phyloP scores from a whole-genome alignment of 2,329 filamentous ascomycete genomes.

The Didymella pomorum region DNA sequence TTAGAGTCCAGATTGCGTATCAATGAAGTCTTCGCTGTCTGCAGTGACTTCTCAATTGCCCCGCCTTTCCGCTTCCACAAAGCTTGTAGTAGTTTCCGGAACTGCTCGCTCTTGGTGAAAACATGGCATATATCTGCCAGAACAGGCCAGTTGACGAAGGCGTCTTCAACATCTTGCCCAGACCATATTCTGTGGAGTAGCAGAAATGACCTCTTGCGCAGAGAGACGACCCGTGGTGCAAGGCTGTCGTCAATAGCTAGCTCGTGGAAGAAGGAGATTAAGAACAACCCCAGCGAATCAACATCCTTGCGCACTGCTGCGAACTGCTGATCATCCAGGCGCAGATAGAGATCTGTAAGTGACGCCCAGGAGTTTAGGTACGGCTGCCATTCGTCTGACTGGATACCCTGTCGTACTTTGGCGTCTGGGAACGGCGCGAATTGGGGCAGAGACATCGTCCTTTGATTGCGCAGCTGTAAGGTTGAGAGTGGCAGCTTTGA shows the following conservation, averaged over 20 bases:
- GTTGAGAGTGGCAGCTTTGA: neutral
- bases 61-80: conserved; percentile 63
- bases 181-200: conserved; percentile 67
- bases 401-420: conserved; percentile 71
- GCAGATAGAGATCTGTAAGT: conserved; percentile 71
- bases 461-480: conserved; percentile 6
- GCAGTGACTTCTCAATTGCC: conserved; percentile 63
- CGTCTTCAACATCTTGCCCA: conserved; percentile 54
- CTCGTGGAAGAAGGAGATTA: conserved; percentile 72
- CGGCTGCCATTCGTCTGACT: conserved; percentile 75
- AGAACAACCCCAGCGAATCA: conserved; percentile 67
- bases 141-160: conserved; percentile 70
- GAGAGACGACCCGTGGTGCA: conserved; percentile 52
- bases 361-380: conserved; percentile 80
- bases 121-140: conserved; percentile 72
- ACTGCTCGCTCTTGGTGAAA: conserved; percentile 70
- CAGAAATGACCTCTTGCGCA: conserved; percentile 72
- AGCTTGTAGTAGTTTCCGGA: conserved; percentile 57
- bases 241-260: conserved; percentile 46
- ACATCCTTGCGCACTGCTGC: conserved; percentile 60
- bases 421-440: conserved; percentile 80
- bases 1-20: conserved; percentile 70
- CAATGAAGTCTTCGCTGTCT: conserved; percentile 67
- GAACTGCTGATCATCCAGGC: conserved; percentile 66
- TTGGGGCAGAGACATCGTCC: conserved; percentile 65